Evolutionary conservation across 139 green algal species (phyloP), one percentile per base, ranked within the genome.

Genomic region (Chlorella vulgaris): DNA sequence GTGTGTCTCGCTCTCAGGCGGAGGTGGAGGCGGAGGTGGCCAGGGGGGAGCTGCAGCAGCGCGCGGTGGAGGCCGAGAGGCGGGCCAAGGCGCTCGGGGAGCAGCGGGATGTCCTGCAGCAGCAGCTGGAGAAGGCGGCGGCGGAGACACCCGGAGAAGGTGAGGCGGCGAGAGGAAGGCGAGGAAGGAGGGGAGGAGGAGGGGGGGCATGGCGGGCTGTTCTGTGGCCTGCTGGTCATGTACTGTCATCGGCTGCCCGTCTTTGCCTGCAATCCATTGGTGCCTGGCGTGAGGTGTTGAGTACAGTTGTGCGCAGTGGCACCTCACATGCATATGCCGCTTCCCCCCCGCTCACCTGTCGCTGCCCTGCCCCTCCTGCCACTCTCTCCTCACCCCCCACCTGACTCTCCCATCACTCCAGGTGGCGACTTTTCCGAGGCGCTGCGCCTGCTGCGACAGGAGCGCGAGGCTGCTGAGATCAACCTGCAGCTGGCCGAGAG

Each of bases 51-150:
- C 35, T 86, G 65, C 53, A 81, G 63, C 67, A 80, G 42, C 71
- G 69, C 31, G 60, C 80, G 7, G 24, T 26, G 15, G 81, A 85
- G n/a, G 50, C 69, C 4, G 78, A 66, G 39, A 60, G 80, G 18
- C 53, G 53, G 53, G 47, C 40, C 24, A 73, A 70, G 35, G 35
- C 81, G 33, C 60, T 91, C 43, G 50, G n/a, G 3, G 74, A 84
- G 67, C 85, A 92, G 51, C 86, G 87, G 26, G 74, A 83, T 36
- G 73, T 81, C 33, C 69, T 92, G 81, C 84, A 89, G 53, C n/a
- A 80, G 69, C 83, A 89, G 82, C 78, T 92, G 33, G 87, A 89
- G 80, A 55, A 65, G 31, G 43, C 83, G 22, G 83, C 80, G n/a
- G 65, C 60, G 24, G 71, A 81, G 61, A 33, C 42, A 29, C 39